phyloP scores from a whole-genome alignment of 345 rosid species.

The Linum tenue region DNA sequence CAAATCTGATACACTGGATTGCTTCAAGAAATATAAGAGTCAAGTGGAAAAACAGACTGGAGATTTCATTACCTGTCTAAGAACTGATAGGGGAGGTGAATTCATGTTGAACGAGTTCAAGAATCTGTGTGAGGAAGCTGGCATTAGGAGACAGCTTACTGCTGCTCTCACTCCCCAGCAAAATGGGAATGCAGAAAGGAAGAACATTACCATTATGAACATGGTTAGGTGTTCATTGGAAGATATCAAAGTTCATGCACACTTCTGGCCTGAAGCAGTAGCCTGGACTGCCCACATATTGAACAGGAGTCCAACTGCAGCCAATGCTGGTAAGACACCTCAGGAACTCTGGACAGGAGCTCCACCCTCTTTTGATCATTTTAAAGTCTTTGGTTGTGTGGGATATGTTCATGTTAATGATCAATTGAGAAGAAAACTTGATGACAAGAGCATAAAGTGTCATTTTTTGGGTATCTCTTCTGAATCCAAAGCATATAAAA shows the following conservation, averaged over 20 bases:
- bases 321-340: background rate
- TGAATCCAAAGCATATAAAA: background rate
- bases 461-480: background rate
- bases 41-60: background rate
- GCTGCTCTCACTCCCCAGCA: background rate
- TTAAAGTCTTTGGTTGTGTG: background rate
- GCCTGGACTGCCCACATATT: background rate
- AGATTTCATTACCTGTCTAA: background rate
- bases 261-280: slow-evolving; percentile 8
- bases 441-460: background rate
- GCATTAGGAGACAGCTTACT: too few relatives aligned
- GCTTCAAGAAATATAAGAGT: background rate
- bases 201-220: background rate
- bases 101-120: background rate
- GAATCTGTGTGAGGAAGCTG: background rate
- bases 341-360: background rate
- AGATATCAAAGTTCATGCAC: background rate
- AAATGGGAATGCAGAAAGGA: background rate
- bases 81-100: slow-evolving; percentile 1
- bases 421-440: background rate
- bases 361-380: background rate
- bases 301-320: background rate
- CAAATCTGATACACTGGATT: background rate
- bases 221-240: background rate
- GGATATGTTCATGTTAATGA: background rate